Conservation (phyloP, 805 yeast species). For the Lipomyces sp. region DNA sequence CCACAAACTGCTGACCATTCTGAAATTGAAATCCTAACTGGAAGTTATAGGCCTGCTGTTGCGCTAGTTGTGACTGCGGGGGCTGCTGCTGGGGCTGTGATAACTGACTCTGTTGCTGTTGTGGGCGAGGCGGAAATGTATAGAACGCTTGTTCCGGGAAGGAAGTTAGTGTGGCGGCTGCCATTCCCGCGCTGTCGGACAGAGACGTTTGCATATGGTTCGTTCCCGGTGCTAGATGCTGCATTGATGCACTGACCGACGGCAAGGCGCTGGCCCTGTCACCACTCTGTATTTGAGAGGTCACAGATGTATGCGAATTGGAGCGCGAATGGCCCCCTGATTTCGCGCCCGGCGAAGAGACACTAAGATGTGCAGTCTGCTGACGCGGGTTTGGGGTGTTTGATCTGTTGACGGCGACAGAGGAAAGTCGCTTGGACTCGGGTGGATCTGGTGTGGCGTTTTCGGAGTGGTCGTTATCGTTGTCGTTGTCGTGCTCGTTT, state of each 20-base stretch:
- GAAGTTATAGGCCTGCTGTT: slow-evolving; percentile 13
- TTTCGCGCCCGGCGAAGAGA: slow-evolving; percentile 12
- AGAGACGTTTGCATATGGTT: slow-evolving; percentile 8
- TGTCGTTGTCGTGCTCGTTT: slow-evolving; percentile 39
- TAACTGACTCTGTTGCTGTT: slow-evolving; percentile 15
- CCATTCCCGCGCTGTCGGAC: slow-evolving; percentile 19
- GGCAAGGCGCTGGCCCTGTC: not conserved
- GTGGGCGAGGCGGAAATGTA: not conserved
- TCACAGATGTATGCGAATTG: slow-evolving; percentile 7
- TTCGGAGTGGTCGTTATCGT: slow-evolving; percentile 7
- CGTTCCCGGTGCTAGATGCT: not conserved
- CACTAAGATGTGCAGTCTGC: slow-evolving; percentile 5
- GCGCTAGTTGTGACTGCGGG: slow-evolving; percentile 16
- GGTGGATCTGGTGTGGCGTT: slow-evolving; percentile 13
- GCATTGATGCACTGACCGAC: not conserved
- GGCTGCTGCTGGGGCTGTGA: not conserved
- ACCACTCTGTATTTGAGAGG: not conserved
- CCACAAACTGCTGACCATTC: slow-evolving; percentile 2
- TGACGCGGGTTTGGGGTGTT: not conserved
- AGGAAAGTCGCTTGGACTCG: not conserved
- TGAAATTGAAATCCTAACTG: not conserved
- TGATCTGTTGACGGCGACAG: not conserved
- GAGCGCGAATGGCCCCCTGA: slow-evolving; percentile 16
- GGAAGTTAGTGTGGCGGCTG: slow-evolving; percentile 17
- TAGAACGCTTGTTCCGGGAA: not conserved